Percentiles rank a stretch among this genome's conserved stretches.
Conservation (phyloP, 2,329 filamentous ascomycete species). For the Acarospora socialis region DNA sequence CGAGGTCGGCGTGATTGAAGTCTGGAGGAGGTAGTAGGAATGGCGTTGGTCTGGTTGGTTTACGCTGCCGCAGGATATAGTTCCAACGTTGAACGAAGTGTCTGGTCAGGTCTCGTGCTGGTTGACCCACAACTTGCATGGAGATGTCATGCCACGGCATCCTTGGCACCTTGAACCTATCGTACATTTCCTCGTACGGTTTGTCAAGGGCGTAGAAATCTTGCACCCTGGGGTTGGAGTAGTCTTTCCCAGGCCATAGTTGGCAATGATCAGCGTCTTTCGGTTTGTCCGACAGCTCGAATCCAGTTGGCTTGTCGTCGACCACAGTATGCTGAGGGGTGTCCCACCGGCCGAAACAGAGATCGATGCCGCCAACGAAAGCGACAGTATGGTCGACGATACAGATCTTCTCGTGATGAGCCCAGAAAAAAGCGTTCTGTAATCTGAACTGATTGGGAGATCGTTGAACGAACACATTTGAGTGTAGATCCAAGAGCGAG, state of each 20-base stretch:
- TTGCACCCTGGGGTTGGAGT: conserved; percentile 88
- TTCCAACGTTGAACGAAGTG: conserved; percentile 99
- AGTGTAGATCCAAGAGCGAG: conserved; percentile 84
- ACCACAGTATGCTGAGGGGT: conserved; percentile 81
- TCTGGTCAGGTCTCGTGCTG: conserved; percentile 79
- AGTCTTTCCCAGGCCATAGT: conserved; percentile 94
- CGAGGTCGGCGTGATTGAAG: conserved; percentile 71
- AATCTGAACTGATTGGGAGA: conserved; percentile 95
- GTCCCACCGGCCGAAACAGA: conserved; percentile 96
- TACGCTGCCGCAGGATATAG: conserved; percentile 82
- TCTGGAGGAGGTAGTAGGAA: conserved; percentile 90
- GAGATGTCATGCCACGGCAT: conserved; percentile 99
- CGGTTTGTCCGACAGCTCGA: conserved; percentile 61
- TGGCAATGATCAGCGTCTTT: conserved; percentile 91
- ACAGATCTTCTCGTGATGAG: conserved; percentile 96
- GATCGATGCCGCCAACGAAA: conserved; percentile 87
- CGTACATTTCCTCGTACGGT: conserved; percentile 98
- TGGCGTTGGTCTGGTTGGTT: conserved; percentile 82
- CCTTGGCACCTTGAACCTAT: conserved; percentile 69
- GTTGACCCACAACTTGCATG: conserved; percentile 96
- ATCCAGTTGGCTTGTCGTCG: conserved; percentile 90
- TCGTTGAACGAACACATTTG: conserved; percentile 89
- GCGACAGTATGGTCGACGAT: conserved; percentile 92
- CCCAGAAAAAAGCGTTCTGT: conserved; percentile 99
- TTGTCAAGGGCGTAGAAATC: conserved; percentile 90